A percentile compares a stretch with the other conserved stretches of the same genome.
These are phyloP conservation scores for Amauroascus niger DNA, from an alignment of 2,329 filamentous ascomycete species.

Conservation along the genomic window DNA sequence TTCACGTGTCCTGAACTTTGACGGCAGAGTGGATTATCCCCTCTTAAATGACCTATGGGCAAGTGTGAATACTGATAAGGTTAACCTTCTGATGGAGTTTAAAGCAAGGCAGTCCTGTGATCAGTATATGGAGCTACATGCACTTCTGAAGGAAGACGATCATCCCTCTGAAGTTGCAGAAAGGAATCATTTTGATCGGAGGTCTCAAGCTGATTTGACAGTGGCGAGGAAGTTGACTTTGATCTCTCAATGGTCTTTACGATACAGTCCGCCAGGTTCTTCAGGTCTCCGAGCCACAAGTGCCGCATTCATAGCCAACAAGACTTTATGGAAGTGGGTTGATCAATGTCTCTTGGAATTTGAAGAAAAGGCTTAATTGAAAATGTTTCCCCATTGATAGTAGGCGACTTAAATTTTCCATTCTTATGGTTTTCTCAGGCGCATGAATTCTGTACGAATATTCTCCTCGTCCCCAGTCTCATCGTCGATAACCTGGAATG, in stretches of 20 bases:
- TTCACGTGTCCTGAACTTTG: constrained; percentile 20
- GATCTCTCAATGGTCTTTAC: constrained; percentile 1
- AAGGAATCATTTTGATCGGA: constrained; percentile 1
- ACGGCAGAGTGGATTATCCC: constrained; percentile 18
- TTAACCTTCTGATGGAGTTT: not conserved
- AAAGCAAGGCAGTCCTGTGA: not conserved
- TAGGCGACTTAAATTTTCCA: no score
- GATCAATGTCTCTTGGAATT: not conserved
- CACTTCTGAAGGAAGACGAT: constrained; percentile 4
- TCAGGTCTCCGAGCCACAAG: constrained; percentile 6
- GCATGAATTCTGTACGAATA: no score
- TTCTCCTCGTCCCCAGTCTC: constrained; percentile 1
- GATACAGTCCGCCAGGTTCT: not conserved
- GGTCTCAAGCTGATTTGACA: not conserved
- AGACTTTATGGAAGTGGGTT: constrained; percentile 5
- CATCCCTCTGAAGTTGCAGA: not conserved
- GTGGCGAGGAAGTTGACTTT: constrained; percentile 7
- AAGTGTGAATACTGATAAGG: not conserved
- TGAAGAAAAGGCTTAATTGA: not conserved
- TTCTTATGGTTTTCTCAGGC: no score
- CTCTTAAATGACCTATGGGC: constrained; percentile 19
- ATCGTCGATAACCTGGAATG: constrained; percentile 4
- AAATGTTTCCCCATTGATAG: no score
- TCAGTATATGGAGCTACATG: constrained; percentile 8
- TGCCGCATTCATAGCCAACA: constrained; percentile 3